Evolutionary conservation across 2,329 filamentous ascomycete species (phyloP), one percentile per base, ranked within the genome.

Genomic region (Cordyceps tenuipes): DNA sequence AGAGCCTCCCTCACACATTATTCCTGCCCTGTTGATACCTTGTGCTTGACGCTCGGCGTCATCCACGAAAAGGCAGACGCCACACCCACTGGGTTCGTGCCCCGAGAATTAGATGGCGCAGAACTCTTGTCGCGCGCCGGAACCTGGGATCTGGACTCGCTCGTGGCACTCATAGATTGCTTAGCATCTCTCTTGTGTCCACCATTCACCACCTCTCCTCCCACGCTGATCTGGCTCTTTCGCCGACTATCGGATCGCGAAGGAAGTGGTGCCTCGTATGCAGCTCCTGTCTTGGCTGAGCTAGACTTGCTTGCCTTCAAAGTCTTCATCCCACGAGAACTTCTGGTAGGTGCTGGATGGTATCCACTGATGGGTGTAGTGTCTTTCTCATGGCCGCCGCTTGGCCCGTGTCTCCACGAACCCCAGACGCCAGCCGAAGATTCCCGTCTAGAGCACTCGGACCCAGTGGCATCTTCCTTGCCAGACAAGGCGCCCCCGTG

Each of bases 1-100:
- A 51, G 19, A 5, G 2, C 21, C 17, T 8, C 12, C 6, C 29
- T 15, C 53, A 21, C 10, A 12, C 4, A 10, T 54, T 31, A 59
- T 3, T 48, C 41, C 10, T 52, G 56, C 26, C 70, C 63, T 5
- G 73, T 65, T 10, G 76, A 68, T 2, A 75, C 61, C 65, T 72
- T 73, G 39, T 68, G 52, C 50, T 79, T 79, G 55, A 69, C 70
- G 19, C 72, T 65, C 46, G 79, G 74, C 52, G 89, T 93, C 78
- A 97, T 87, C 92, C 92, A 97, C 13, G 89, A 87, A 76, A 97
- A 97, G 3, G 93, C 93, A 61, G 90, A 94, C 15, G 89, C 93
- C n/a, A 90, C 90, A 9, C 93, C 93, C 19, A 96, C 83, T 0
- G 94, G 93, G 69, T 97, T 97, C 36, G 84, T 79, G 7, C 84